Evolutionary conservation across 75 land plant genomes (phyloP), one percentile per base, ranked within the genome.

Genomic region (Chamaecyparis obtusa): DNA sequence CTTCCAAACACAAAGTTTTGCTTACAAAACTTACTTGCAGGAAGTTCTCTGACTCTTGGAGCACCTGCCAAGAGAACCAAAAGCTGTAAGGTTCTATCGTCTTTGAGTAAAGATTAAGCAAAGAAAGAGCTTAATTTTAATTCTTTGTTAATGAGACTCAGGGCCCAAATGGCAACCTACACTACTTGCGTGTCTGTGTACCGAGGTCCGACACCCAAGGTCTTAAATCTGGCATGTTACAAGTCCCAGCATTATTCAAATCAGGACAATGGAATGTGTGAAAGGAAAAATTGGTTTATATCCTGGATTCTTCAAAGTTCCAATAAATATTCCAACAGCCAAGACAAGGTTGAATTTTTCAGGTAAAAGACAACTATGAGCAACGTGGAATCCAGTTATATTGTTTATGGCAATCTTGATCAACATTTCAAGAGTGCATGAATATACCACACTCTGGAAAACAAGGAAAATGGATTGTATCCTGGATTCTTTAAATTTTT

Each of bases 1-100:
- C 94, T 95, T 21, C 96, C 99, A 64, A 95, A 69, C 13, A 97
- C 95, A 92, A 96, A 97, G 67, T 92, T 92, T 69, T 93, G 92
- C 57, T 87, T 86, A 89, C 99, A 97, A 86, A 97, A 97, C 87
- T 97, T 90, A 11, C 90, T 87, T 64, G 95, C 92, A 54, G 98
- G 92, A 44, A 95, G 94, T 17, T 56, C 79, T 69, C 95, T 74
- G n/a, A 96, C 95, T 79, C 89, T 91, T 21, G 88, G 77, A 84
- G 98, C 98, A 75, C 97, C 97, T 96, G 89, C 76, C 82, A 89
- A 84, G 4, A 71, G 36, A 84, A 81, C 83, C 48, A 81, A 44
- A 27, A 46, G n/a, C 32, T 81, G 83, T 81, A 46, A 44, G 46
- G 14, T 41, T 80, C 46, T 80, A 24, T 43, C 48, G 16, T 77